Evolutionary conservation across 2,329 filamentous ascomycete species (phyloP), one percentile per base, ranked within the genome.

Genomic region (Periconia digitata): DNA sequence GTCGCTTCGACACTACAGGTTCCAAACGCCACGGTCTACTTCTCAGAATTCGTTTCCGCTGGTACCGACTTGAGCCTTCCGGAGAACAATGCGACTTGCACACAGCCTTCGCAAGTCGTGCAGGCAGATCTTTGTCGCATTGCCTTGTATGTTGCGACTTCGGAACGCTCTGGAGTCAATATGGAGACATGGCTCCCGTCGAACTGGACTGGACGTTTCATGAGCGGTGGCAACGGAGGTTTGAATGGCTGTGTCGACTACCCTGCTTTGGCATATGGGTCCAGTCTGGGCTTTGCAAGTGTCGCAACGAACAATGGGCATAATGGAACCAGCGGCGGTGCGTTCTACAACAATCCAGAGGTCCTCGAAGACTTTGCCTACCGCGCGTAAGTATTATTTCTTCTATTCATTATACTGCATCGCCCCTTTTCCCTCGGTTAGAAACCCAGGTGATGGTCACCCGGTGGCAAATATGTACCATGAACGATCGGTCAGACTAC

Each of bases 331-430:
- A 72, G 69, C 3, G 78, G 77, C n/a, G 46, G 61, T 20, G 66
- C 75, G 0, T 80, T 80, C 53, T 73, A 75, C 42, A 43, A 49
- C 32, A 67, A 69, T 6, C 64, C 70, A 1, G 75, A 76, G 22
- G 70, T 77, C 2, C 50, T 79, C 1, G 66, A 67, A 38, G 77
- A 79, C 51, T 79, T 77, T 56, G 74, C 72, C 6, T 78, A 73
- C 49, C 67, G 73, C 8, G 70, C 73, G 24, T 58, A 49, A 55
- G 58, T 47, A 8, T 40, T n/a, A 37, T 8, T 6, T n/a, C 16
- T 2, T n/a, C n/a, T n/a, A n/a, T n/a, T n/a, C n/a, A n/a, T n/a
- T n/a, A n/a, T n/a, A n/a, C n/a, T n/a, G n/a, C n/a, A n/a, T n/a
- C n/a, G n/a, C n/a, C n/a, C n/a, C n/a, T n/a, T n/a, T n/a, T n/a